Base-by-base conservation (phyloP, 768 basidiomycete genomes). In the Leccinellum albellum region DNA sequence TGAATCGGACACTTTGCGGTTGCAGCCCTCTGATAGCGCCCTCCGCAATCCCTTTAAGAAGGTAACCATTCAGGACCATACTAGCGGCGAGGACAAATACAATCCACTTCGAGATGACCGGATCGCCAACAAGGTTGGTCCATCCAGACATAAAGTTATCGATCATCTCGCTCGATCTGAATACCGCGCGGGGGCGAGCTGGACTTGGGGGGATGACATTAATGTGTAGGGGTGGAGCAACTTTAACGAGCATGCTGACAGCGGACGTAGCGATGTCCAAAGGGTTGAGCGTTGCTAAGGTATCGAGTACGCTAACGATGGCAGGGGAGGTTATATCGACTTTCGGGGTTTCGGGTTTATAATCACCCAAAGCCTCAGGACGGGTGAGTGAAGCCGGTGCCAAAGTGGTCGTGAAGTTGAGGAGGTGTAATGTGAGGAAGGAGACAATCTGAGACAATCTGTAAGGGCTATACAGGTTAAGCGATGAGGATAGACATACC, bases 21-120 rank as follows among this genome's bases (percentile, higher is more conserved):
- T 71, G 72, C 5, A 70, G 28, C 9, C 66, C 61, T 57, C 73
- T 58, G 55, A 71, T 72, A 15, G 72, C 70, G 29, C 82, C 86
- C 13, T 83, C 83, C 0, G 86, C 87, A 44, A 91, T 88, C 3
- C 89, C 89, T 73, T 93, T 95, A 57, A 99, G 81, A 17, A 99
- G 79, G 68, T 92, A 98, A 4, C 94, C 95, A 61, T 99, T 99
- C 56, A 99, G 78, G 54, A 87, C 82, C 56, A 98, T 88, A 57
- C 88, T 91, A 59, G 95, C 81, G 3, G 86, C 89, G 26, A 99
- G 83, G 14, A 90, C 79, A 55, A 91, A 80, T 50, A 98, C 91
- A 68, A 98, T 94, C 89, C 92, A 95, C 76, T 98, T 98, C 66
- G 84, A 87, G 59, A 98, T 75, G 51, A 98, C 83, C 1, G 97